These are phyloP conservation scores for Fusarium goolgardi DNA, from an alignment of 2,329 filamentous ascomycete species.

Conservation along the genomic window DNA sequence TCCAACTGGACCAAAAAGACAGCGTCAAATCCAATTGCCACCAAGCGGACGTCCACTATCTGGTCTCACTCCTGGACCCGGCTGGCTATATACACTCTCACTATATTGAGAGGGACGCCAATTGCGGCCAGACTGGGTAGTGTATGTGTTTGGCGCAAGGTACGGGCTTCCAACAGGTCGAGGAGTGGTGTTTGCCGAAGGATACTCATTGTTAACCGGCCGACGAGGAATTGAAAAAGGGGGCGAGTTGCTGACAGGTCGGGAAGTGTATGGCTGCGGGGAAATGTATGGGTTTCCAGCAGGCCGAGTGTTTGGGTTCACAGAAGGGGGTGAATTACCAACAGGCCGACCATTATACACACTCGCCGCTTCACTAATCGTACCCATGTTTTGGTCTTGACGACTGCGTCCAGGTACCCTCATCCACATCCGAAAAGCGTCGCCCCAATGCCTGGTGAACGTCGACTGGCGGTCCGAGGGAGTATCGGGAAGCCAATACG, in stretches of 20 bases:
- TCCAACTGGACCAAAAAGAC: background rate
- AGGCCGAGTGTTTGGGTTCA: background rate
- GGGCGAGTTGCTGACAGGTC: background rate
- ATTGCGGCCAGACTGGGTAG: background rate
- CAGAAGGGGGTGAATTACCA: background rate
- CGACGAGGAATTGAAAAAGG: background rate
- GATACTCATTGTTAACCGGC: background rate
- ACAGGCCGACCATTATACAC: background rate
- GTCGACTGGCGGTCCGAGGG: background rate
- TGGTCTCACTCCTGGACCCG: background rate
- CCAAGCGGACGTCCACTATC: background rate
- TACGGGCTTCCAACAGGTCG: background rate
- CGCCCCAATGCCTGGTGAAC: background rate
- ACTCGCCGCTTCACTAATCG: background rate
- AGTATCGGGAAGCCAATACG: background rate
- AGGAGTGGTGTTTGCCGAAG: background rate
- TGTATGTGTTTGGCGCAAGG: background rate
- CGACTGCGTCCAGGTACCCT: background rate
- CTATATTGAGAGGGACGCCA: background rate
- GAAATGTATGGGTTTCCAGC: background rate
- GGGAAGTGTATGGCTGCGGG: background rate
- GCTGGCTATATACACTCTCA: constrained; percentile 1
- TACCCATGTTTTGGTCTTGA: background rate
- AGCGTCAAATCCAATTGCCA: background rate
- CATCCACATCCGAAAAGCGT: background rate